Conservation (phyloP, 1,284 basidiomycete genomes). For the Peniophora sp. region DNA sequence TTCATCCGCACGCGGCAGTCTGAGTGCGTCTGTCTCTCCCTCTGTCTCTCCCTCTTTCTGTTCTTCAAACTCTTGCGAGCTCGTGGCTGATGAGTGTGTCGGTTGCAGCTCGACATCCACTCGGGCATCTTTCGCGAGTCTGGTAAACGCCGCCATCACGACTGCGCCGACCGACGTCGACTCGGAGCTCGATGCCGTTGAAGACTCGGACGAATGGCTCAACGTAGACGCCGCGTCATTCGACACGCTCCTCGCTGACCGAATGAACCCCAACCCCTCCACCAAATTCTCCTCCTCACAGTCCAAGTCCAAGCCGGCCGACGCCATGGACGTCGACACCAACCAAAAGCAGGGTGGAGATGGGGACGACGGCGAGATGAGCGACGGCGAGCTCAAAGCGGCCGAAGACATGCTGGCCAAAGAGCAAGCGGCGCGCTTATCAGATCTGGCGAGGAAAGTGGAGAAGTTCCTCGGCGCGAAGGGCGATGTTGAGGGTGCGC, state of each 20-base stretch:
- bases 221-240: slow-evolving; percentile 57
- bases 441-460: slow-evolving; percentile 75
- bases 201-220: slow-evolving; percentile 72
- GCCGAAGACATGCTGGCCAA: slow-evolving; percentile 43
- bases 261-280: slow-evolving; percentile 21
- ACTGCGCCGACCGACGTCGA: slow-evolving; percentile 19
- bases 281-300: too few species aligned
- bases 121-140: slow-evolving; percentile 65
- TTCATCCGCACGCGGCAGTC: slow-evolving; percentile 58
- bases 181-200: slow-evolving; percentile 23
- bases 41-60: not conserved
- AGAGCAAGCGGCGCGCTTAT: slow-evolving; percentile 63
- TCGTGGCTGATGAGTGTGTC: too few species aligned
- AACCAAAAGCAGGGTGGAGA: too few species aligned
- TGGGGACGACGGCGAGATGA: slow-evolving; percentile 17
- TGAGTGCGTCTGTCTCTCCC: slow-evolving; percentile 43
- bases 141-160: slow-evolving; percentile 58
- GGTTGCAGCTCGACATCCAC: slow-evolving; percentile 15
- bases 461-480: slow-evolving; percentile 82
- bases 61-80: too few species aligned
- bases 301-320: slow-evolving; percentile 8
- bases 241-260: slow-evolving; percentile 51
- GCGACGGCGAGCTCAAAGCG: not conserved
- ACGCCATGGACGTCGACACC: slow-evolving; percentile 45
- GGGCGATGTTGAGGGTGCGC: slow-evolving; percentile 80